Percentiles rank a stretch among this genome's conserved stretches.
These are phyloP conservation scores for Citrus trifoliata DNA, from an alignment of 345 rosid genomes.

Conservation along the genomic window DNA sequence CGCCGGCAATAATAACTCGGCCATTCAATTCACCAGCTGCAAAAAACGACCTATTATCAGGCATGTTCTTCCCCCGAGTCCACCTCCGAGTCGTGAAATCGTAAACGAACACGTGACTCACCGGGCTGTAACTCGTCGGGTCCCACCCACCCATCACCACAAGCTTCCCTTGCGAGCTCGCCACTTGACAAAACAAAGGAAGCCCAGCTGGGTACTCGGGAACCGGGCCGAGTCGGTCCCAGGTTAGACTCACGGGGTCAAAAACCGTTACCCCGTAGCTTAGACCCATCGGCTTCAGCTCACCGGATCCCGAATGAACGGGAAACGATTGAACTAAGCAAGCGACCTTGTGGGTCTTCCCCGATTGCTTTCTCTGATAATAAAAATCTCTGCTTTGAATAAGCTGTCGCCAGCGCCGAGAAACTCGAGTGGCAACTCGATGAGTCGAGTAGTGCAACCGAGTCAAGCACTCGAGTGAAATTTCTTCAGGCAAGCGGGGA, in stretches of 20 bases:
- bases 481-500: conserved; percentile 43
- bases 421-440: conserved; percentile 33
- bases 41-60: conserved; percentile 43
- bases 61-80: conserved; percentile 40
- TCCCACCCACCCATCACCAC: conserved; percentile 54
- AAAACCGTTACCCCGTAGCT: conserved; percentile 31
- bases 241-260: conserved; percentile 27
- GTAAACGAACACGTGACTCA: conserved; percentile 37
- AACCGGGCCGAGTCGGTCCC: conserved; percentile 38
- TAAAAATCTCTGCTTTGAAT: conserved; percentile 31
- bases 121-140: conserved; percentile 36
- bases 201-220: conserved; percentile 41
- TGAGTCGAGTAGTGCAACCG: conserved; percentile 37
- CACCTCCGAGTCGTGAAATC: conserved; percentile 45
- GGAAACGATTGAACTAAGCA: conserved; percentile 36
- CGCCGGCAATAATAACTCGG: conserved; percentile 33
- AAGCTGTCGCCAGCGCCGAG: conserved; percentile 37
- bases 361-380: conserved; percentile 25
- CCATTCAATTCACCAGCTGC: conserved; percentile 30
- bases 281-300: conserved; percentile 12
- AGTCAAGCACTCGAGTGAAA: conserved; percentile 40
- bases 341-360: conserved; percentile 28
- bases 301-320: not conserved
- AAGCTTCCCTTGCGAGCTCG: conserved; percentile 40
- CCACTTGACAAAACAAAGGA: conserved; percentile 41